phyloP scores from a whole-genome alignment of 805 yeast species.

The Aciculoconidium aculeatum region DNA sequence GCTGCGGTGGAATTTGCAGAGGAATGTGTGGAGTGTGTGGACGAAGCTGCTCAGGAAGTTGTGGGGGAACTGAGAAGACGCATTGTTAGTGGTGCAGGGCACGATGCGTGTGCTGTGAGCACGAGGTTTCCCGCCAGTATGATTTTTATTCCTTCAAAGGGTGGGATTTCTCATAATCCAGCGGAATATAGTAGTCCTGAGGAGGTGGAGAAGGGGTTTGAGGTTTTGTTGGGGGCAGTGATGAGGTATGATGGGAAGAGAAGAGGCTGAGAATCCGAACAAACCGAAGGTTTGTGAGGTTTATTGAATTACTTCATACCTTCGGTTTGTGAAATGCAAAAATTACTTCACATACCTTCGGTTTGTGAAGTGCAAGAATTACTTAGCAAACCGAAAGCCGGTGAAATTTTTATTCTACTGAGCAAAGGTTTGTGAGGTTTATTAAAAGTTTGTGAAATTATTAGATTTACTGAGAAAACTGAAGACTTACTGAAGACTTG shows the following conservation, averaged over 20 bases:
- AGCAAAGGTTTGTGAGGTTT: too few relatives aligned
- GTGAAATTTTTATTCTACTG: too few relatives aligned
- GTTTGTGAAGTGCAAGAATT: too few relatives aligned
- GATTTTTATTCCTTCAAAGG: slow-evolving; percentile 66
- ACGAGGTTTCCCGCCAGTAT: slow-evolving; percentile 60
- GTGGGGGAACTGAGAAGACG: slow-evolving; percentile 41
- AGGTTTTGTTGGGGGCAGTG: slow-evolving; percentile 46
- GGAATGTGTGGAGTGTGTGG: slow-evolving; percentile 46
- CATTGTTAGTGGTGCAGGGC: slow-evolving; percentile 68
- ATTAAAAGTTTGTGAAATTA: too few relatives aligned
- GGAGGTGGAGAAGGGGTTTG: slow-evolving; percentile 54
- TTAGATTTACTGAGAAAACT: too few relatives aligned
- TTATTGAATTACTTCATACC: too few relatives aligned
- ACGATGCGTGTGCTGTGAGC: slow-evolving; percentile 61
- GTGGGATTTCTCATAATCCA: slow-evolving; percentile 64
- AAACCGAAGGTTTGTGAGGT: too few relatives aligned
- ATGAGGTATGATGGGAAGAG: slow-evolving; percentile 22
- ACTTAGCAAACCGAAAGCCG: too few relatives aligned
- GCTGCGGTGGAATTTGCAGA: slow-evolving; percentile 54
- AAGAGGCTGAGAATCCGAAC: too few relatives aligned
- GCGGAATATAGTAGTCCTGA: slow-evolving; percentile 62
- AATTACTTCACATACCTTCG: too few relatives aligned
- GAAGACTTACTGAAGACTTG: too few relatives aligned
- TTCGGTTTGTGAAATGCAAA: too few relatives aligned
- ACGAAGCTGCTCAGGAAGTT: slow-evolving; percentile 44